phyloP scores from a whole-genome alignment of 2,329 filamentous ascomycete genomes.

The Didymella arachidicola region DNA sequence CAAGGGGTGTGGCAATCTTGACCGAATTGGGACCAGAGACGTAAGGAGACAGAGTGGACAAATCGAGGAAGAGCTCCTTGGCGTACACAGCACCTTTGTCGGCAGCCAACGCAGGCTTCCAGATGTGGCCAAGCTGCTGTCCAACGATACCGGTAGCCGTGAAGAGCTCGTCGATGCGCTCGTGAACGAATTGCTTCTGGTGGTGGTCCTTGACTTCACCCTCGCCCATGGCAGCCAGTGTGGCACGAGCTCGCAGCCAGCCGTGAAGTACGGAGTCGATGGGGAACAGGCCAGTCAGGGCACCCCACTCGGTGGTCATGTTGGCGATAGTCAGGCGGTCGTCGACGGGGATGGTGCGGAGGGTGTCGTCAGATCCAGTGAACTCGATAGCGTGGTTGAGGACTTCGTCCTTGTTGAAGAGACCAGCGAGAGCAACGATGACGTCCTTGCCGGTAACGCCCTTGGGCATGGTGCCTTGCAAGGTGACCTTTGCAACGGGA shows the following conservation, averaged over 20 bases:
- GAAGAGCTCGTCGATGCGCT: conserved; percentile 75
- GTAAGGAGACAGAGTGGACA: conserved; percentile 83
- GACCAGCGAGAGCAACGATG: conserved; percentile 84
- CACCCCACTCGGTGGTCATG: conserved; percentile 86
- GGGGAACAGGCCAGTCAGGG: conserved; percentile 78
- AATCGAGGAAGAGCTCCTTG: conserved; percentile 81
- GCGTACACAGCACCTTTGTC: conserved; percentile 82
- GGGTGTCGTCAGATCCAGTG: conserved; percentile 78
- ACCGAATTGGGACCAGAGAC: conserved; percentile 90
- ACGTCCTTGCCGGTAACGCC: conserved; percentile 95
- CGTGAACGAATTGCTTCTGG: conserved; percentile 72
- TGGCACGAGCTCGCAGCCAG: conserved; percentile 82
- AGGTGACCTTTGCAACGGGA: conserved; percentile 79
- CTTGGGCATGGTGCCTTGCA: conserved; percentile 75
- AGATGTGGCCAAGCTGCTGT: conserved; percentile 46
- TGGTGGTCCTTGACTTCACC: conserved; percentile 57
- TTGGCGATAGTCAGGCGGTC: conserved; percentile 77
- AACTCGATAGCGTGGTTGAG: conserved; percentile 93
- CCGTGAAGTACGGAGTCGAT: conserved; percentile 74
- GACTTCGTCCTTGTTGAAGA: conserved; percentile 88
- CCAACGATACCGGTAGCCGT: conserved; percentile 49
- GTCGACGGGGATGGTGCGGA: conserved; percentile 75
- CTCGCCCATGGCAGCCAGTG: conserved; percentile 69
- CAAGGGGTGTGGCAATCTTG: conserved; percentile 81
- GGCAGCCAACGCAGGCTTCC: conserved; percentile 68